A percentile compares a stretch with the other conserved stretches of the same genome.
phyloP scores from a whole-genome alignment of 805 yeast genomes.

The Kazachstania kunashirensis region DNA sequence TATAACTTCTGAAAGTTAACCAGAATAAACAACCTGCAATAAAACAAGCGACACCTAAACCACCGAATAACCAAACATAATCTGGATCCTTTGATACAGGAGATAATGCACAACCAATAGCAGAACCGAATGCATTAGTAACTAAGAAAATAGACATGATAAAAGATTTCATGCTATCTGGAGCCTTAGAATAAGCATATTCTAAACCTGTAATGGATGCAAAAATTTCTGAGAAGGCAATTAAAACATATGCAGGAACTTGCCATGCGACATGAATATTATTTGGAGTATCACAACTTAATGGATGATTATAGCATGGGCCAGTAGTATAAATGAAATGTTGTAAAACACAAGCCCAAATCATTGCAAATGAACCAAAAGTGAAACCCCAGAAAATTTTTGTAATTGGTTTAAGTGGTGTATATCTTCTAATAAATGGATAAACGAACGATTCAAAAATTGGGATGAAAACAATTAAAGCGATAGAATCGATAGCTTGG shows the following conservation, averaged over 20 bases:
- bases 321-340: conserved; percentile 57
- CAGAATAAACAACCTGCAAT: conserved; percentile 55
- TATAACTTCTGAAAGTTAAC: conserved; percentile 46
- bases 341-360: conserved; percentile 69
- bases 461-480: conserved; percentile 71
- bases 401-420: conserved; percentile 57
- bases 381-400: conserved; percentile 64
- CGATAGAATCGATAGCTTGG: conserved; percentile 66
- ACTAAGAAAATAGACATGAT: conserved; percentile 49
- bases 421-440: conserved; percentile 41
- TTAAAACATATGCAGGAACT: conserved; percentile 54
- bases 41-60: conserved; percentile 50
- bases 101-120: conserved; percentile 63
- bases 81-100: conserved; percentile 61
- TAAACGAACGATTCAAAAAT: conserved; percentile 52
- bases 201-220: conserved; percentile 77
- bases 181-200: conserved; percentile 79
- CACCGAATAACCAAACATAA: conserved; percentile 58
- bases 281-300: conserved; percentile 29
- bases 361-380: conserved; percentile 56
- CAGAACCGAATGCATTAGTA: conserved; percentile 70
- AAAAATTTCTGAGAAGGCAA: conserved; percentile 67
- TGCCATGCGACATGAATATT: conserved; percentile 60
- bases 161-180: conserved; percentile 40
- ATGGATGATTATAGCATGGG: conserved; percentile 62